Percentiles rank a stretch among this genome's conserved stretches.
These are phyloP conservation scores for Blastocystis sp. DNA, from an alignment of 352 stramenopile genomes.

Conservation along the genomic window DNA sequence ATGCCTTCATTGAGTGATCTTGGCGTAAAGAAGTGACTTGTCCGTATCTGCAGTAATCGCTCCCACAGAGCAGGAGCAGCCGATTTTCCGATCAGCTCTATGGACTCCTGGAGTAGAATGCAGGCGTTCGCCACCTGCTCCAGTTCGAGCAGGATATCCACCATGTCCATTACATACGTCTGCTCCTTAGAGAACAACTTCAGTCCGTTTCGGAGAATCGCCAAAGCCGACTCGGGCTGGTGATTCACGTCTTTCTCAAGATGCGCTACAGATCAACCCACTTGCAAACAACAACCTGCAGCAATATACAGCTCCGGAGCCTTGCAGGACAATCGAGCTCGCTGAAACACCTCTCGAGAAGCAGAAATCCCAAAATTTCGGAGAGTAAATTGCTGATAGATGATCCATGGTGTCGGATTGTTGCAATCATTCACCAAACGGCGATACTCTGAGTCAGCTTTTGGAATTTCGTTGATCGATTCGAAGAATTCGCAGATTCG, in stretches of 20 bases:
- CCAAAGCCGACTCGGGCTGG: not conserved
- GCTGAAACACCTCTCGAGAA: slow-evolving; percentile 4
- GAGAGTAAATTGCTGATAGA: slow-evolving; percentile 19
- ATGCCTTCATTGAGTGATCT: not conserved
- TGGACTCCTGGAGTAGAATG: slow-evolving; percentile 7
- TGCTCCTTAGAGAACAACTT: not conserved
- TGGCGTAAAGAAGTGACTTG: not conserved
- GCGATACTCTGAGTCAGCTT: not conserved
- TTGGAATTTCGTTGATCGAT: not conserved
- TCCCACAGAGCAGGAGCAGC: not conserved
- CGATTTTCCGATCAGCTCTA: not conserved
- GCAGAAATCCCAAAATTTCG: not conserved
- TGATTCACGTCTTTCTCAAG: slow-evolving; percentile 33
- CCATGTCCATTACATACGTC: not conserved
- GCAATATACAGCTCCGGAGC: not conserved
- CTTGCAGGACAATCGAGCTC: not conserved
- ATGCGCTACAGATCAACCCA: not conserved
- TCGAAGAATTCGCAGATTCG: not conserved
- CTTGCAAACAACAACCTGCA: not conserved
- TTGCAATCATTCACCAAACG: not conserved
- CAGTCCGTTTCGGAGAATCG: not conserved
- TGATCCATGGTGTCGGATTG: not conserved
- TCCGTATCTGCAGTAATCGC: not conserved
- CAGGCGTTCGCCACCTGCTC: not conserved
- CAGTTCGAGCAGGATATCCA: not conserved